Evolutionary conservation across 352 stramenopile species (phyloP), one percentile per base, ranked within the genome.

Genomic region (Phytophthora fragariae): DNA sequence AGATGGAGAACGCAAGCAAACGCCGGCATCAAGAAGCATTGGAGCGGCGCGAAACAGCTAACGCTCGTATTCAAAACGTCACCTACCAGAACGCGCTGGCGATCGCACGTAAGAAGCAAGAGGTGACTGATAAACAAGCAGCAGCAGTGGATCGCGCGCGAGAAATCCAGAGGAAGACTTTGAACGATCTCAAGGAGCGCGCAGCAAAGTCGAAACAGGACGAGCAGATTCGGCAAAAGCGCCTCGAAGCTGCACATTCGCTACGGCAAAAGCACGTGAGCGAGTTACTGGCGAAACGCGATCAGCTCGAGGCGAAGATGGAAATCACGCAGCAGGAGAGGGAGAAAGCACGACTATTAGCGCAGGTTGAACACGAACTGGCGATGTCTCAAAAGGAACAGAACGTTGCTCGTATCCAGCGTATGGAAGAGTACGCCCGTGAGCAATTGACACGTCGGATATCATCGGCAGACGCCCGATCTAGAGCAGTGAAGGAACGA

Each of bases 321-420:
- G 67, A 72, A 6, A 27, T 41, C 14, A 70, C 72, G 10, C 67
- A 82, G 21, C 62, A 79, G 5, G 81, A 89, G 33, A 74, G 77
- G 5, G 77, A 91, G 49, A 86, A 83, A 41, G 68, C 83, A 24
- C 77, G 85, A 12, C 55, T 84, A 19, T 56, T 95, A 4, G 68
- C 77, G 5, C 84, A 77, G 29, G 80, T 95, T 21, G 84, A 93
- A 46, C 86, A 82, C 55, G 70, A 86, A 33, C 49, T 95, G 59
- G 68, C 63, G 33, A 57, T 81, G 12, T 71, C 91, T 31, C 85
- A 93, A 54, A 91, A 90, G 56, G 75, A 86, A 46, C 73, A 92
- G 29, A 94, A 90, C 12, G 85, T 94, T 27, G 83, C 90, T 61
- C 85, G 88, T 8, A 81, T 95, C 68, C 91, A 93, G 60, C 77